Conservation (phyloP, 805 yeast genomes). For the Starmerella riodocensis region DNA sequence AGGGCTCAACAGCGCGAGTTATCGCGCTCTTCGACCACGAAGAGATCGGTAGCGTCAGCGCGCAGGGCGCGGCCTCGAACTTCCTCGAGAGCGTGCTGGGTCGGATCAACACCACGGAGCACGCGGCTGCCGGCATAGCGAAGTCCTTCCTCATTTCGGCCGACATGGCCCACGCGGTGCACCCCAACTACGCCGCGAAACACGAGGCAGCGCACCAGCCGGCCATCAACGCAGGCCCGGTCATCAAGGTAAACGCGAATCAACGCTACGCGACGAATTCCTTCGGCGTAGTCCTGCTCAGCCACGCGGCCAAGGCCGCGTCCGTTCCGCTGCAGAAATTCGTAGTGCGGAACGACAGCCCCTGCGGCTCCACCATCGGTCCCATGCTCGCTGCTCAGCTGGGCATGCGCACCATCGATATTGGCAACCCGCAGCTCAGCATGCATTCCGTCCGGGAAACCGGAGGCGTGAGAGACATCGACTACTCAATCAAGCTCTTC, state of each 20-base stretch:
- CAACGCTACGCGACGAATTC: slow-evolving; percentile 92
- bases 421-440: slow-evolving; percentile 83
- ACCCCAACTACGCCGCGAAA: slow-evolving; percentile 71
- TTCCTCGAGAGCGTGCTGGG: slow-evolving; percentile 67
- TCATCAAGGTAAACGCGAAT: slow-evolving; percentile 83
- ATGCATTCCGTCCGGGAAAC: slow-evolving; percentile 94
- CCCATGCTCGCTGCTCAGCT: slow-evolving; percentile 80
- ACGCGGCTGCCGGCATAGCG: slow-evolving; percentile 29
- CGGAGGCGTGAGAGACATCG: slow-evolving; percentile 67
- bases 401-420: slow-evolving; percentile 75
- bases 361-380: slow-evolving; percentile 95
- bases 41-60: slow-evolving; percentile 84
- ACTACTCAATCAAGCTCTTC: slow-evolving; percentile 47
- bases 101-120: slow-evolving; percentile 49
- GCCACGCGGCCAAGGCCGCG: slow-evolving; percentile 52
- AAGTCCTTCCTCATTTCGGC: slow-evolving; percentile 82
- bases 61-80: slow-evolving; percentile 94
- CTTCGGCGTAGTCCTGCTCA: slow-evolving; percentile 68
- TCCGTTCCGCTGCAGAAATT: slow-evolving; percentile 78
- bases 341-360: slow-evolving; percentile 84
- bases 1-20: slow-evolving; percentile 35
- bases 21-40: slow-evolving; percentile 89
- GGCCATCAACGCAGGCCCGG: slow-evolving; percentile 76
- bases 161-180: slow-evolving; percentile 95
- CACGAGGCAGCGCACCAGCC: slow-evolving; percentile 77